Evolutionary conservation across 2,329 filamentous ascomycete genomes (phyloP).

Genomic region (Aspergillus transmontanensis): DNA sequence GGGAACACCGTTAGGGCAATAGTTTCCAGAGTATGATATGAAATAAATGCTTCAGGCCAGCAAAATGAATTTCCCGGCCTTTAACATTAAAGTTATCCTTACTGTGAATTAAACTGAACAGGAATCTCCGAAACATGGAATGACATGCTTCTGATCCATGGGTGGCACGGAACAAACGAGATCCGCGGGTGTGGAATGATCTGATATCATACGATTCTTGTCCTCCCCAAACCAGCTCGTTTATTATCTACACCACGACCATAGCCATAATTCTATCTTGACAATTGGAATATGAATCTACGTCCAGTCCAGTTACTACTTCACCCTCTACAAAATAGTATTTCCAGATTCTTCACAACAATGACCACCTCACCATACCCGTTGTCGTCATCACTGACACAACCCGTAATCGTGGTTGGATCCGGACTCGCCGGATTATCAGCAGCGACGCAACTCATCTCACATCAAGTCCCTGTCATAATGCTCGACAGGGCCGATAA

Average conservation of each 20-base stretch:
- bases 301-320: neutral
- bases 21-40: no score
- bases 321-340: neutral
- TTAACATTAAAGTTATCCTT: no score
- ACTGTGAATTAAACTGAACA: neutral
- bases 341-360: neutral
- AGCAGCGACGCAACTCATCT: slow-evolving; percentile 60
- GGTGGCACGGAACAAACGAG: neutral
- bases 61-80: neutral
- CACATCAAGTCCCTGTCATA: slow-evolving; percentile 54
- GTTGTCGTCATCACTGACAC: neutral
- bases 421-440: slow-evolving; percentile 66
- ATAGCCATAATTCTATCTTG: neutral
- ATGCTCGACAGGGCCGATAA: slow-evolving; percentile 63
- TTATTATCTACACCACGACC: neutral
- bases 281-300: neutral
- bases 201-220: neutral
- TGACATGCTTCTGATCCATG: neutral
- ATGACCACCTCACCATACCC: neutral
- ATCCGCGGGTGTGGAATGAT: neutral
- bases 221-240: neutral
- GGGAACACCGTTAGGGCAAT: no score
- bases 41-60: neutral
- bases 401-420: slow-evolving; percentile 61
- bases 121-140: neutral